phyloP scores from a whole-genome alignment of 73 alveolate species.

The Paraurostyla sp. region DNA sequence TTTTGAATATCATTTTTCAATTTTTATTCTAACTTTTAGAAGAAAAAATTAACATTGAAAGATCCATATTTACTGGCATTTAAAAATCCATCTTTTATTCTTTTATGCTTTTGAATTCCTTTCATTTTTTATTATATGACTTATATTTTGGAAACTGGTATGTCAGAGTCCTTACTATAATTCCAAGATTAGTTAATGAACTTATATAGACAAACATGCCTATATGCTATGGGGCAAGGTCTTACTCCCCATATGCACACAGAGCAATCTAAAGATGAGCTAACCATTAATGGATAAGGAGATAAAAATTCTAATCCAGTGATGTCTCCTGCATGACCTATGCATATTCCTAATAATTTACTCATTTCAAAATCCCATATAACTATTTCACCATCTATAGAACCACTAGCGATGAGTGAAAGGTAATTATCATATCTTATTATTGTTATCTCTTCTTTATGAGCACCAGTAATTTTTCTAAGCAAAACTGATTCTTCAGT shows the following conservation, averaged over 20 bases:
- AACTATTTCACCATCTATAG: conserved; percentile 88
- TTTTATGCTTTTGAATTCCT: conserved; percentile 43
- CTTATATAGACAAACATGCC: conserved; percentile 71
- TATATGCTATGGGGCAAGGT: conserved; percentile 56
- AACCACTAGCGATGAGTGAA: conserved; percentile 93
- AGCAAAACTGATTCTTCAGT: conserved; percentile 89
- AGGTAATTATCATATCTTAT: conserved; percentile 82
- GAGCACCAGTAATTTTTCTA: conserved; percentile 93
- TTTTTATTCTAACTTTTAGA: conserved; percentile 1
- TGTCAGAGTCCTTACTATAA: conserved; percentile 57
- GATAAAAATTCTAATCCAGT: conserved; percentile 84
- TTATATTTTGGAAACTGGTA: conserved; percentile 58
- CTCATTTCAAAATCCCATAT: conserved; percentile 97
- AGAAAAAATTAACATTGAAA: conserved; percentile 13
- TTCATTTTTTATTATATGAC: not conserved
- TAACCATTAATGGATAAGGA: conserved; percentile 91
- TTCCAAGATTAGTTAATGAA: conserved; percentile 73
- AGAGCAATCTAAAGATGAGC: conserved; percentile 79
- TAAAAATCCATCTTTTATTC: conserved; percentile 21
- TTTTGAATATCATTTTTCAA: not conserved
- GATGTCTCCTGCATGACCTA: conserved; percentile 82
- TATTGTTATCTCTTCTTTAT: conserved; percentile 89
- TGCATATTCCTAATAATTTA: conserved; percentile 89
- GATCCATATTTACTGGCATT: conserved; percentile 29
- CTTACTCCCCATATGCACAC: conserved; percentile 82